Evolutionary conservation across 2,329 filamentous ascomycete species (phyloP).

Genomic region (Venturia oleaginea): DNA sequence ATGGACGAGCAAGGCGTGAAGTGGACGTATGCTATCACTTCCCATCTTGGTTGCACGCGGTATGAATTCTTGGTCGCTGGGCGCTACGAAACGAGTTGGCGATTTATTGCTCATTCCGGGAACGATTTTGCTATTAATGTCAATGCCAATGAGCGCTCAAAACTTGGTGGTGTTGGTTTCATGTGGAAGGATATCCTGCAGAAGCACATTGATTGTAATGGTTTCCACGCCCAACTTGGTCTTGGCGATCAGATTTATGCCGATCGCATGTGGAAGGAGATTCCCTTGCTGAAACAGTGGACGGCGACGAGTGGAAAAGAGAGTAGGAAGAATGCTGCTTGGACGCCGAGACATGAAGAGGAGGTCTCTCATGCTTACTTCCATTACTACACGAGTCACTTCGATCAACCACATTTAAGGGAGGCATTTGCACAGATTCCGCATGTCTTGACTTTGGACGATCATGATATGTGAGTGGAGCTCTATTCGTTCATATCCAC

Average conservation of each 20-base stretch:
- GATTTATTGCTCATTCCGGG: constrained; percentile 90
- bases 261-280: constrained; percentile 91
- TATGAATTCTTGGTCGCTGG: constrained; percentile 96
- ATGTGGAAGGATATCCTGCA: constrained; percentile 99
- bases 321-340: constrained; percentile 77
- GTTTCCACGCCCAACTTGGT: constrained; percentile 89
- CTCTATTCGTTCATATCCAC: constrained; percentile 13
- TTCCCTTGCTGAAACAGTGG: constrained; percentile 91
- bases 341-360: constrained; percentile 92
- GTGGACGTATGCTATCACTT: constrained; percentile 98
- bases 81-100: constrained; percentile 82
- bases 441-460: constrained; percentile 84
- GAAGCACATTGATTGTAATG: constrained; percentile 92
- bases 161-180: constrained; percentile 79
- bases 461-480: constrained; percentile 85
- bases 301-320: constrained; percentile 87
- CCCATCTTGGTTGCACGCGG: constrained; percentile 90
- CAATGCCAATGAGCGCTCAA: constrained; percentile 73
- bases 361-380: constrained; percentile 96
- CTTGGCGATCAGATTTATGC: constrained; percentile 93
- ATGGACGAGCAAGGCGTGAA: constrained; percentile 81
- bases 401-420: constrained; percentile 88
- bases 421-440: constrained; percentile 98
- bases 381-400: constrained; percentile 97
- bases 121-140: constrained; percentile 92